Conservation (phyloP, 176 grass and related monocot genomes). For the Tillandsia leiboldiana region DNA sequence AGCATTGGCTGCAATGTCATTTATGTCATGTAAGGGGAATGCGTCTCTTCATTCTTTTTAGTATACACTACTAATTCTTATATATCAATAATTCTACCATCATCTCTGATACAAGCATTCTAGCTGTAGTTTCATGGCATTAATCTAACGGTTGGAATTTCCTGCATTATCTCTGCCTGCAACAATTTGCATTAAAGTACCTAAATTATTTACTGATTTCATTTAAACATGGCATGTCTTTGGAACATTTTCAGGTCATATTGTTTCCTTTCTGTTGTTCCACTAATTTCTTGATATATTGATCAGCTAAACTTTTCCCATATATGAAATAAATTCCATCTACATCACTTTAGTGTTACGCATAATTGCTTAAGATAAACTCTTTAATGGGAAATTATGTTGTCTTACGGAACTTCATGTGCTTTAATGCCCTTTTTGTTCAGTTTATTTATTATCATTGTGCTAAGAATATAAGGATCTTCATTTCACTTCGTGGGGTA, state of each 20-base stretch:
- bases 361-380: background rate
- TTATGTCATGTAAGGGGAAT: conserved; percentile 70
- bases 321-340: background rate
- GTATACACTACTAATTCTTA: conserved; percentile 2
- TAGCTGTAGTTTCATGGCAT: background rate
- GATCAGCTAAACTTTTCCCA: background rate
- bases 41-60: conserved; percentile 12
- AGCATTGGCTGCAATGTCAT: conserved; percentile 86
- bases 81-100: conserved; percentile 3
- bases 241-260: background rate
- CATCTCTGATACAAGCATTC: background rate
- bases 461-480: too few species aligned
- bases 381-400: background rate
- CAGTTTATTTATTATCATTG: too few species aligned
- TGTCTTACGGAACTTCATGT: background rate
- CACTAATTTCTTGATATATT: background rate
- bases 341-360: background rate
- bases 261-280: background rate
- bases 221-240: background rate
- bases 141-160: background rate
- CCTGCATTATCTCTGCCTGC: background rate
- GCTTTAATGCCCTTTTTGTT: too few species aligned
- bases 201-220: background rate
- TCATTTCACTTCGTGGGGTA: too few species aligned
- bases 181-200: background rate